Percentiles rank a stretch among this genome's conserved stretches.
Evolutionary conservation across 495 filamentous ascomycete genomes (phyloP).

Genomic region (Annulohypoxylon bovei): DNA sequence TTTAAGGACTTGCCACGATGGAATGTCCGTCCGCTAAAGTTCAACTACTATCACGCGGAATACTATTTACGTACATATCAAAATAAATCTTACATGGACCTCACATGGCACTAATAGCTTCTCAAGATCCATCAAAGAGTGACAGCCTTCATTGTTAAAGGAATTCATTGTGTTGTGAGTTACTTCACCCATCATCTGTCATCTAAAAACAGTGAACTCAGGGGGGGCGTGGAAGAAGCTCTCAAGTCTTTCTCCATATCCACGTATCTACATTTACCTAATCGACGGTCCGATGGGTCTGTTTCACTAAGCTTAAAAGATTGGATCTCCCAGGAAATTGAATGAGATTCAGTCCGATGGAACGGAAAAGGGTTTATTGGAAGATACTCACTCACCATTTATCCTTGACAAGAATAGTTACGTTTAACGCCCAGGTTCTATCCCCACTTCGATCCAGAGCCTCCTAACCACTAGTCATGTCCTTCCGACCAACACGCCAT

Average conservation of each 20-base stretch:
- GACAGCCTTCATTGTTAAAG: not conserved
- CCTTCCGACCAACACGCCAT: constrained; percentile 15
- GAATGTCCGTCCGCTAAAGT: constrained; percentile 7
- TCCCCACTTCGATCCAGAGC: constrained; percentile 25
- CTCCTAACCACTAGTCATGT: constrained; percentile 22
- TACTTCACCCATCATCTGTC: not conserved
- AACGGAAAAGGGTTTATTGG: not conserved
- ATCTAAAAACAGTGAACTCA: not conserved
- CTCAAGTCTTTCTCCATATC: not conserved
- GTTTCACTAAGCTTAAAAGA: constrained; percentile 2
- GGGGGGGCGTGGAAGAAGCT: not conserved
- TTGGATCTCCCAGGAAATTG: not conserved
- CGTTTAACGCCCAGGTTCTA: constrained; percentile 13
- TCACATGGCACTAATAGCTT: not conserved
- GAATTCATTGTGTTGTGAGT: not conserved
- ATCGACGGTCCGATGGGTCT: not conserved
- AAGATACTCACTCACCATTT: not conserved
- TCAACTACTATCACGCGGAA: not conserved
- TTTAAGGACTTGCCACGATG: not conserved
- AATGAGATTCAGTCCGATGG: not conserved
- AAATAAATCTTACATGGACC: not conserved
- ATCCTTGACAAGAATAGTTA: not conserved
- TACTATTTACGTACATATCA: not conserved
- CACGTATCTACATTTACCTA: not conserved
- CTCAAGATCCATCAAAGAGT: not conserved